Conservation (phyloP, 208 protist species). For the Trypanosoma lewisi region DNA sequence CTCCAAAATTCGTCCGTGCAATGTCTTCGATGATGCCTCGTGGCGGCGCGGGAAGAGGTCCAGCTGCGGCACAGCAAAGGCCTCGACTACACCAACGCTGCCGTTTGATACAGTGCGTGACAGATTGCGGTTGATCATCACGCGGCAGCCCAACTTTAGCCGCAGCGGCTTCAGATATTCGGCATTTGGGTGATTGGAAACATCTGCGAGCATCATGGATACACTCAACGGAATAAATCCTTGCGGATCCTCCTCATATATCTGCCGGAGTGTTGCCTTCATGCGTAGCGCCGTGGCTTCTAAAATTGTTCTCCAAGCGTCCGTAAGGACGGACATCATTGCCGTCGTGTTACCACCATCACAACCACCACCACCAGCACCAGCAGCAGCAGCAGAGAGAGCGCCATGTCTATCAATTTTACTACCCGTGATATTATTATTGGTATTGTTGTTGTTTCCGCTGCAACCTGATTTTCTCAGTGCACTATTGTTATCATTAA, state of each 20-base stretch:
- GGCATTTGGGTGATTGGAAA: slow-evolving; percentile 41
- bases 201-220: slow-evolving; percentile 60
- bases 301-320: slow-evolving; percentile 44
- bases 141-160: slow-evolving; percentile 84
- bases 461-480: background rate
- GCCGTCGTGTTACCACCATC: too few species aligned
- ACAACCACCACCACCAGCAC: too few species aligned
- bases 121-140: slow-evolving; percentile 91
- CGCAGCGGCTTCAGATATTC: slow-evolving; percentile 63
- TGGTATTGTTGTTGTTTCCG: background rate
- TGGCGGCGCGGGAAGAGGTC: slow-evolving; percentile 64
- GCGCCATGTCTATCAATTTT: too few species aligned
- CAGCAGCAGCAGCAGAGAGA: too few species aligned
- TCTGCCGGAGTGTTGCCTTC: slow-evolving; percentile 35
- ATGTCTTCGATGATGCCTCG: slow-evolving; percentile 11
- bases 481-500: slow-evolving; percentile 19
- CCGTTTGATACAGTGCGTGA: slow-evolving; percentile 86
- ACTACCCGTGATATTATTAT: background rate
- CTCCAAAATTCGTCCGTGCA: slow-evolving; percentile 32
- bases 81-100: slow-evolving; percentile 85
- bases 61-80: slow-evolving; percentile 63
- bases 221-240: slow-evolving; percentile 65
- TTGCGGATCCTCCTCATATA: slow-evolving; percentile 51
- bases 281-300: slow-evolving; percentile 37
- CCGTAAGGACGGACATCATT: background rate